A percentile compares a stretch with the other conserved stretches of the same genome.
Evolutionary conservation across 2,329 filamentous ascomycete species (phyloP).

Genomic region (Xylaria sp.): DNA sequence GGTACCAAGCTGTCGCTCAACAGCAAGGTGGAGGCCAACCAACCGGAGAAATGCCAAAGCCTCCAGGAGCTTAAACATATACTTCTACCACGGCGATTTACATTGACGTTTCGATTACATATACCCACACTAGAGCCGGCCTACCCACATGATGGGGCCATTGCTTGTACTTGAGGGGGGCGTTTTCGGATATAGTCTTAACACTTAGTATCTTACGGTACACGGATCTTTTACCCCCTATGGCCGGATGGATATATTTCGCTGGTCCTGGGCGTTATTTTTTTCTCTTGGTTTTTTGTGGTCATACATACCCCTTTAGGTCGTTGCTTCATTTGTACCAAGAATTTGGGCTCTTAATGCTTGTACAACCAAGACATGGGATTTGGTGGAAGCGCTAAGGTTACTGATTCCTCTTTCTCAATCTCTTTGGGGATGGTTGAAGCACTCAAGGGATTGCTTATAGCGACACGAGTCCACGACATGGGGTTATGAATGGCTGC

Average conservation of each 20-base stretch:
- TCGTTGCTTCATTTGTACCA: not conserved
- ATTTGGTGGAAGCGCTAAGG: not conserved
- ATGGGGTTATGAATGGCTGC: slow-evolving; percentile 6
- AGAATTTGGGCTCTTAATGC: not conserved
- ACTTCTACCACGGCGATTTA: not conserved
- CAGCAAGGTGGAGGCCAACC: slow-evolving; percentile 47
- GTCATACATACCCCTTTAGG: not conserved
- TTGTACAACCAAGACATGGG: not conserved
- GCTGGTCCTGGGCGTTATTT: no score
- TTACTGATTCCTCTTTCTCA: not conserved
- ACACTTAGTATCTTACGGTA: slow-evolving; percentile 1
- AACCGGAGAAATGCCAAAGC: slow-evolving; percentile 45
- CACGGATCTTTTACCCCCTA: slow-evolving; percentile 3
- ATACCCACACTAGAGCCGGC: slow-evolving; percentile 5
- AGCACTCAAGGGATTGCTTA: not conserved
- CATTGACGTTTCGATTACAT: not conserved
- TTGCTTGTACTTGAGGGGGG: slow-evolving; percentile 8
- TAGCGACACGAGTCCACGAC: slow-evolving; percentile 19
- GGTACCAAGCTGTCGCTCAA: slow-evolving; percentile 73
- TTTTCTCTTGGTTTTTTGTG: no score
- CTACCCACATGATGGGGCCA: not conserved
- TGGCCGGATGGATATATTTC: not conserved
- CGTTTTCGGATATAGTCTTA: not conserved
- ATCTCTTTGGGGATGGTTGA: not conserved
- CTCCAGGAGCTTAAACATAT: slow-evolving; percentile 45